Evolutionary conservation across 2,329 filamentous ascomycete genomes (phyloP), one percentile per base, ranked within the genome.

Genomic region (Volutella citrinella): DNA sequence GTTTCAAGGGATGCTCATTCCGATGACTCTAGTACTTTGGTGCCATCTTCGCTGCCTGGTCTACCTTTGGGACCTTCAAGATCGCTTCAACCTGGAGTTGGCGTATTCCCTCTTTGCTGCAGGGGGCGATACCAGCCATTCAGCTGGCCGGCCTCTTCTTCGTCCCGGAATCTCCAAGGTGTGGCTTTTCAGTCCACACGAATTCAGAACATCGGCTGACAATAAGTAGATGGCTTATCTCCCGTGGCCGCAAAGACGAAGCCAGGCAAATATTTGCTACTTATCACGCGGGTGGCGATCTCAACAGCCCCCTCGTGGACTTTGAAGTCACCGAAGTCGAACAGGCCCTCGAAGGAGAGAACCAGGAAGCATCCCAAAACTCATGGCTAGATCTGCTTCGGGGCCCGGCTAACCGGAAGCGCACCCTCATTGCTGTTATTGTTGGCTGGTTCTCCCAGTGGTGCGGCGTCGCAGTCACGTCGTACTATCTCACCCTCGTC

Each of bases 31-130:
- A 34, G 42, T 44, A 44, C 19, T 23, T 44, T 13, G 42, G 42
- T n/a, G 35, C 32, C 4, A 18, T 38, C 6, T 21, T 44, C 9
- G 42, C 42, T 10, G 42, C 42, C 2, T 44, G 42, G 42, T 20
- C 28, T 7, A 44, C 42, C 3, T 44, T 29, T 10, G 42, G 42
- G 10, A 44, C 42, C 4, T 36, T 36, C 12, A 33, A 42, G 17
- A 33, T 33, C 29, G 29, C 17, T 19, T 21, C 27, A 13, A 19
- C 27, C 38, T 69, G 65, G 67, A 59, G 64, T 16, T 73, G 70
- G 67, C 61, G 69, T 19, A 53, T 70, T 11, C 70, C 70, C 5
- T 72, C 67, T 12, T 52, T 70, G 9, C 55, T 74, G 5, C 70
- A 74, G 43, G 23, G 36, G 6, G 55, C 51, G 27, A 60, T 65